A percentile compares a stretch with the other conserved stretches of the same genome.
These are phyloP conservation scores for Plasmodium relictum DNA, from an alignment of 169 alveolate genomes.

Conservation along the genomic window DNA sequence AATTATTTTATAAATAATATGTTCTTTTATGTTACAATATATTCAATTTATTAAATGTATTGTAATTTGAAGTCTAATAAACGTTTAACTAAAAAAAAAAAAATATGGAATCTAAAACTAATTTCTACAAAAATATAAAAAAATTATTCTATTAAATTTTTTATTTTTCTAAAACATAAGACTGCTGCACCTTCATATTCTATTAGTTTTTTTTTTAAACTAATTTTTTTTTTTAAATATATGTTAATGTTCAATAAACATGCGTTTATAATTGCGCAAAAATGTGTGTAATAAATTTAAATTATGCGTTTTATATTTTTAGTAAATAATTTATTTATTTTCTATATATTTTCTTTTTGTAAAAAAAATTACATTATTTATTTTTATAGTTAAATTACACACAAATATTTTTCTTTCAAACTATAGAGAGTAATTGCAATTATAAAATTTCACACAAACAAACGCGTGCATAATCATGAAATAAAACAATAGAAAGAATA, in stretches of 20 bases:
- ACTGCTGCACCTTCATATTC: constrained; percentile 71
- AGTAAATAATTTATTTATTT: constrained; percentile 9
- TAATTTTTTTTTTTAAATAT: constrained; percentile 22
- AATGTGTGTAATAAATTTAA: constrained; percentile 58
- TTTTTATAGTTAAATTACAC: constrained; percentile 35
- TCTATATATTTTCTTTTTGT: constrained; percentile 16
- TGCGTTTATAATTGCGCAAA: neutral
- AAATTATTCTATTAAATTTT: constrained; percentile 41
- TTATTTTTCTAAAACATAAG: constrained; percentile 26
- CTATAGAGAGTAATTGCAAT: constrained; percentile 67
- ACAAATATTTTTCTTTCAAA: constrained; percentile 33
- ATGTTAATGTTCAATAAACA: constrained; percentile 6
- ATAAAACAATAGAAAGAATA: constrained; percentile 22
- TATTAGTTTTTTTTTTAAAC: constrained; percentile 15
- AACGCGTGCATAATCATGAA: constrained; percentile 42
- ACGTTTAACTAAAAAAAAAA: constrained; percentile 13
- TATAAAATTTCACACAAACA: constrained; percentile 11
- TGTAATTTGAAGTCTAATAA: constrained; percentile 18
- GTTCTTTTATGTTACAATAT: constrained; percentile 2
- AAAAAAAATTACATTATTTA: constrained; percentile 24
- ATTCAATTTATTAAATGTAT: constrained; percentile 12
- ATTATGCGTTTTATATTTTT: constrained; percentile 14
- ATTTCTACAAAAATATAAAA: constrained; percentile 40
- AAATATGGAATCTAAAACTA: constrained; percentile 19
- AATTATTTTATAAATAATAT: constrained; percentile 23